phyloP scores from a whole-genome alignment of 176 grass and related monocot species.

The Triticum monococcum region DNA sequence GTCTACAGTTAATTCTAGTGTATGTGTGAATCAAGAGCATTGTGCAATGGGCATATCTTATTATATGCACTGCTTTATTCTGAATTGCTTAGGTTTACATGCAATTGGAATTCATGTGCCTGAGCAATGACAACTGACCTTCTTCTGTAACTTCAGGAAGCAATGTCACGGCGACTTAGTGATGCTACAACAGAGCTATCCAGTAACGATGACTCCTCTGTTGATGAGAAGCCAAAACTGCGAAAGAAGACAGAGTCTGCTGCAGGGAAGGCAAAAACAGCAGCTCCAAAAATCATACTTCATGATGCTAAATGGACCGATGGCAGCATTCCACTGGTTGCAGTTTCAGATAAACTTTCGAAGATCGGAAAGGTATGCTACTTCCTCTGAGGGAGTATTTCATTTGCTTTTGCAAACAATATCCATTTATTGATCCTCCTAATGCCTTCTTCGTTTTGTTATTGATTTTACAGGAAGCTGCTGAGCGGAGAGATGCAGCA shows the following conservation, averaged over 20 bases:
- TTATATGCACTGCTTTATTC: background rate
- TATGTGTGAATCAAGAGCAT: background rate
- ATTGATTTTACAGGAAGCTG: slow-evolving; percentile 55
- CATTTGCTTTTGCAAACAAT: background rate
- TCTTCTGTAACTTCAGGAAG: slow-evolving; percentile 48
- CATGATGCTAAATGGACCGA: slow-evolving; percentile 93
- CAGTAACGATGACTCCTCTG: slow-evolving; percentile 49
- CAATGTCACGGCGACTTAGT: slow-evolving; percentile 60
- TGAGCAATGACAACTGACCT: slow-evolving; percentile 15
- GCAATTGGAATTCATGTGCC: background rate
- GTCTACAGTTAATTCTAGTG: background rate
- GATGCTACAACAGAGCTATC: slow-evolving; percentile 48
- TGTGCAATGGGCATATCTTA: background rate
- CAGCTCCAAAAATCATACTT: slow-evolving; percentile 35
- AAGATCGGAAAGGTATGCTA: slow-evolving; percentile 57
- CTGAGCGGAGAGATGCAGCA: slow-evolving; percentile 54
- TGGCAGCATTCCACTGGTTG: slow-evolving; percentile 56
- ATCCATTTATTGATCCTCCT: background rate
- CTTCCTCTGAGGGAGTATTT: background rate
- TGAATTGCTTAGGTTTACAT: background rate
- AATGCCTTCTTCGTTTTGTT: background rate
- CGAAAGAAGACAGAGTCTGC: slow-evolving; percentile 49
- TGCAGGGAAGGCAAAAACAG: slow-evolving; percentile 38
- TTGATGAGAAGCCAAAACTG: slow-evolving; percentile 56
- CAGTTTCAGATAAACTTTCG: slow-evolving; percentile 53